Evolutionary conservation across 1,139 yeast species (phyloP), one percentile per base, ranked within the genome.

Genomic region (Hyphopichia khmerensis): DNA sequence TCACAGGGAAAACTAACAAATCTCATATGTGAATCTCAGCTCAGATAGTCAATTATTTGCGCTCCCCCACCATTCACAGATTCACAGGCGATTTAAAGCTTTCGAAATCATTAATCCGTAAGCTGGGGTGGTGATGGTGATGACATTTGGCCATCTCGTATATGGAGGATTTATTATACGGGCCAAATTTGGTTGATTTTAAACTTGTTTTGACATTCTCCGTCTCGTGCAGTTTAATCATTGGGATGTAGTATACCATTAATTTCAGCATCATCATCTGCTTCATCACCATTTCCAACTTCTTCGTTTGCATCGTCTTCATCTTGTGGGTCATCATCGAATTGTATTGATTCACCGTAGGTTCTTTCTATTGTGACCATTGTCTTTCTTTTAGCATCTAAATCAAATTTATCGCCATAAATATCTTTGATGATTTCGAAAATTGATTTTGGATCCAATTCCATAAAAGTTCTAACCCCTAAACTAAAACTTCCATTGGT

Each of bases 391-490:
- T 55, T 50, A 3, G 55, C 46, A 2, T 48, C 49, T 3, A 45
- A 42, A 43, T 56, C 62, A 42, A 65, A 69, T 1, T 48, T 44
- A 5, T 44, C 49, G 2, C 69, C 71, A 46, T 63, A 69, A 10
- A 71, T 47, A 2, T 48, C 54, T 35, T 54, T 52, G 11, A 70
- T 47, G 38, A 59, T 57, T 36, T 55, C 57, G 41, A 55, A 61
- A 39, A 71, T 60, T 17, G 64, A 48, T 5, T 50, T 45, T 0
- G 75, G 70, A 3, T 56, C 50, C 41, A 70, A 67, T 49, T 73
- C 78, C 31, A 57, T 55, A 21, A 65, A 42, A 3, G 71, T 59
- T 30, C 74, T 50, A 36, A 59, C 52, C 0, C 77, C 77, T 31
- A 73, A 48, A 3, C 57, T 50, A 48, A 64, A 71, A 36, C 58